Percentiles rank a stretch among this genome's conserved stretches.
Evolutionary conservation across 176 grass and related monocot species (phyloP).

Genomic region (bread wheat (Triticum aestivum)): DNA sequence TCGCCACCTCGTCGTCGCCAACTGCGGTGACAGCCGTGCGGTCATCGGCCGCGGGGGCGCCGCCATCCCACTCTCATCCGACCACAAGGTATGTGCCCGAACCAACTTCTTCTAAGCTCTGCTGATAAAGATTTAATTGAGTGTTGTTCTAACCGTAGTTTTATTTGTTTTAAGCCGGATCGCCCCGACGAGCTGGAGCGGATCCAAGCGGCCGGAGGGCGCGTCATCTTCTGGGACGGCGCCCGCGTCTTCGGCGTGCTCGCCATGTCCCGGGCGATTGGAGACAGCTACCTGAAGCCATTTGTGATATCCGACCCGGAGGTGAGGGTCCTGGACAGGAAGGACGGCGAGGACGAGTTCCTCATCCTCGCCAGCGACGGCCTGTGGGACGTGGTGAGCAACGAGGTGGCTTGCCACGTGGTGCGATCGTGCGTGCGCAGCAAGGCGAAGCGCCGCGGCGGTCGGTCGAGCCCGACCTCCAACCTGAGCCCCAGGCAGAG

Average conservation of each 20-base stretch:
- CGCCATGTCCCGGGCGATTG: slow-evolving; percentile 89
- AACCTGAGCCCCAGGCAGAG: slow-evolving; percentile 44
- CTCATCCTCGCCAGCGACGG: slow-evolving; percentile 89
- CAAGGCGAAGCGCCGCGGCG: not conserved
- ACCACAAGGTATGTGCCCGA: slow-evolving; percentile 63
- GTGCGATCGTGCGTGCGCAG: slow-evolving; percentile 58
- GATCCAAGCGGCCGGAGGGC: slow-evolving; percentile 73
- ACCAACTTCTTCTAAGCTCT: not conserved
- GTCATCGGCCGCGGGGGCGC: slow-evolving; percentile 69
- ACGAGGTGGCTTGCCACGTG: slow-evolving; percentile 81
- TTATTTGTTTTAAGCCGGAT: slow-evolving; percentile 66
- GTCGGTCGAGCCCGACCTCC: slow-evolving; percentile 40
- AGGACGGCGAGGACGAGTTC: slow-evolving; percentile 71
- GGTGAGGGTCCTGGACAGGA: slow-evolving; percentile 68
- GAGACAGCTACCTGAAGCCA: slow-evolving; percentile 90
- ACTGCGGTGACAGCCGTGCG: slow-evolving; percentile 85
- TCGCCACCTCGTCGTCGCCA: slow-evolving; percentile 61
- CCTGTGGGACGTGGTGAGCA: slow-evolving; percentile 89
- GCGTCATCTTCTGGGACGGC: slow-evolving; percentile 90
- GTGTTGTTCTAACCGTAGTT: not conserved
- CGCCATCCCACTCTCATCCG: slow-evolving; percentile 64
- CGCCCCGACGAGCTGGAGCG: slow-evolving; percentile 71
- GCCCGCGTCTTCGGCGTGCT: slow-evolving; percentile 89
- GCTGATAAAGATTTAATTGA: not conserved
- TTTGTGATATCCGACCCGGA: slow-evolving; percentile 82